These are phyloP conservation scores for Helianthus annuus DNA, from an alignment of 129 eudicot species.

Conservation along the genomic window DNA sequence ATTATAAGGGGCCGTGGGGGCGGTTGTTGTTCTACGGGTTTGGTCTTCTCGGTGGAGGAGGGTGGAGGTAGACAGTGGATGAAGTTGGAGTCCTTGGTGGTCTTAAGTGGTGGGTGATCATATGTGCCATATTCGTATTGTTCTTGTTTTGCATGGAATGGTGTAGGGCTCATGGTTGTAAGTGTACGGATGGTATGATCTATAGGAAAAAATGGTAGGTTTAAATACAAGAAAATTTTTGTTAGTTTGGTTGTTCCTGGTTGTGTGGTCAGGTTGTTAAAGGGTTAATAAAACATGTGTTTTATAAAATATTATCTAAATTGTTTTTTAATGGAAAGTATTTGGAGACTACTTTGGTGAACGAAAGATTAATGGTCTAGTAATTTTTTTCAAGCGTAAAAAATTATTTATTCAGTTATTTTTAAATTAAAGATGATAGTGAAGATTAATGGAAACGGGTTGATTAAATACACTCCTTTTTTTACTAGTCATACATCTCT, in stretches of 20 bases:
- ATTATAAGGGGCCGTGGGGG: conserved; percentile 59
- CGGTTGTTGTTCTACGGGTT: conserved; percentile 16
- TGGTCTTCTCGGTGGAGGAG: conserved; percentile 22
- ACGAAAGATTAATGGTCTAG: too few species aligned
- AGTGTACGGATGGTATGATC: conserved; percentile 3
- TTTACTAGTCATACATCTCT: too few species aligned
- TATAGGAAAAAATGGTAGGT: background rate
- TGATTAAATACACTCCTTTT: too few species aligned
- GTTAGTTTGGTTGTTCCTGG: conserved; percentile 15
- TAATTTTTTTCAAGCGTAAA: too few species aligned
- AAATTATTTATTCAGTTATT: too few species aligned
- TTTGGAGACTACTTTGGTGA: too few species aligned
- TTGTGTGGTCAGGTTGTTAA: conserved; percentile 21
- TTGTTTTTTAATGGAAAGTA: background rate
- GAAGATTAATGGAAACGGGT: background rate
- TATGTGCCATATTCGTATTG: conserved; percentile 19
- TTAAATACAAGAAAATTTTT: conserved; percentile 13
- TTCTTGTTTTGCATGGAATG: conserved; percentile 42
- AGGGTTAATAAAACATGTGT: background rate
- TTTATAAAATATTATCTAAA: background rate
- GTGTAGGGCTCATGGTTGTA: conserved; percentile 38
- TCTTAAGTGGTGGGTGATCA: conserved; percentile 34
- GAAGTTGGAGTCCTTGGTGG: conserved; percentile 40
- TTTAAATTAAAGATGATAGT: background rate
- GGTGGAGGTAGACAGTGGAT: conserved; percentile 31